Evolutionary conservation across 306 rosid species (phyloP), one percentile per base, ranked within the genome.

Genomic region (Betula pendula): DNA sequence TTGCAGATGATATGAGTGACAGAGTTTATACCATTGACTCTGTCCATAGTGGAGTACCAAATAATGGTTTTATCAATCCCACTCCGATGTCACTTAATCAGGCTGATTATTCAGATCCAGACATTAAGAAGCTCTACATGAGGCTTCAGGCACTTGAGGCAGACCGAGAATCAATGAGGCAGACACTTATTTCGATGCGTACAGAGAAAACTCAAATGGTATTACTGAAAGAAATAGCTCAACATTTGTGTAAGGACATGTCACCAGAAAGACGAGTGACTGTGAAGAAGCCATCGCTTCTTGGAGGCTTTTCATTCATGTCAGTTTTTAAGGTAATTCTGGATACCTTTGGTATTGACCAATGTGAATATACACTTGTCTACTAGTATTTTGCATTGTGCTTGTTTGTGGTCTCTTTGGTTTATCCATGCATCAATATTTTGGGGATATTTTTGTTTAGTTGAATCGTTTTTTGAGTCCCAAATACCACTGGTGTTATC

Each of bases 141-240:
- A 92, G 99, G 87, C 98, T 96, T 85, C 98, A 96, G 80, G 97
- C 96, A 74, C 97, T 96, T 69, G 99, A 96, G 84, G 98, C 98
- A 19, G 99, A 96, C 86, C 87, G 98, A 85, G 99, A 96, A 83
- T 96, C 99, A 75, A 92, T 96, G 99, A 96, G 90, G 90, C 98
- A 91, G 86, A 81, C 98, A 75, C 76, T 96, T 75, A 80, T 93
- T 81, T 89, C 97, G 8, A 96, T 93, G 94, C 81, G 97, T 69
- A 89, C 99, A 2, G 99, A 96, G 77, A 91, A 93, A 83, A 97
- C 98, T 66, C 99, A 96, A 73, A 62, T 93, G 55, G 96, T 93
- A 72, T 86, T 96, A 78, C 83, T 96, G 80, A 96, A 93, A 87
- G 99, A 96, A 88, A 96, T 96, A 86, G 97, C 99, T 75, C 99